phyloP scores from a whole-genome alignment of 495 filamentous ascomycete species.

The Pyronema domesticum region DNA sequence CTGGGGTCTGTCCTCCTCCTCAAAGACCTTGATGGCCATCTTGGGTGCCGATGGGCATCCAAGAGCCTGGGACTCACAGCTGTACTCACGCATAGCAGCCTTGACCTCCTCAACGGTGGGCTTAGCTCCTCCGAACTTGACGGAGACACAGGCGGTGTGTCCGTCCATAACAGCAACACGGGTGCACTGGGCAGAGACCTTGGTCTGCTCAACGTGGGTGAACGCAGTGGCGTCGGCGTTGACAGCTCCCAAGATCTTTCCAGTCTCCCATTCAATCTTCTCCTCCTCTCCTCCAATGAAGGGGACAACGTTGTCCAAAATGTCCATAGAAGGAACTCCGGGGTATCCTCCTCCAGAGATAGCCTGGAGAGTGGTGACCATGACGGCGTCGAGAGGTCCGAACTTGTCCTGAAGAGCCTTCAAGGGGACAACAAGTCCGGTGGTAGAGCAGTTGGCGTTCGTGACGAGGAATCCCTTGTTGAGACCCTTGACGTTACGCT shows the following conservation, averaged over 20 bases:
- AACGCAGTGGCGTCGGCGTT: conserved; percentile 49
- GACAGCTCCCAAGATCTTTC: conserved; percentile 62
- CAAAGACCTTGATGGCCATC: conserved; percentile 56
- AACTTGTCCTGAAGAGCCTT: conserved; percentile 63
- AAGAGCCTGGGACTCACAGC: conserved; percentile 54
- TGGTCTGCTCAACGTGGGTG: conserved; percentile 41
- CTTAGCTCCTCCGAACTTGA: conserved; percentile 44
- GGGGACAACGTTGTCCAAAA: conserved; percentile 69
- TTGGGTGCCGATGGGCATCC: conserved; percentile 61
- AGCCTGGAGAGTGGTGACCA: conserved; percentile 76
- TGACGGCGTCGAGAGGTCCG: conserved; percentile 53
- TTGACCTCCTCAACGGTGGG: conserved; percentile 48
- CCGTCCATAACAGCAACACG: conserved; percentile 71
- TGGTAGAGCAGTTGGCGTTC: conserved; percentile 84
- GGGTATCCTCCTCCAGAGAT: conserved; percentile 79
- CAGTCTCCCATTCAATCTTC: conserved; percentile 69
- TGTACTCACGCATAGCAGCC: conserved; percentile 50
- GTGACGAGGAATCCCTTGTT: conserved; percentile 68
- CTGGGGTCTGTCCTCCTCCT: conserved; percentile 65
- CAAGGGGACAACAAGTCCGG: conserved; percentile 76
- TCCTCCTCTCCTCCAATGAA: conserved; percentile 80
- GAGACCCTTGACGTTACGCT: conserved; percentile 45
- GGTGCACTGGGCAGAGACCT: conserved; percentile 64
- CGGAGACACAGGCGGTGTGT: conserved; percentile 64
- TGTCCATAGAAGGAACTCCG: conserved; percentile 56